These are phyloP conservation scores for Lepidium didymum DNA, from an alignment of 345 rosid species.

Conservation along the genomic window DNA sequence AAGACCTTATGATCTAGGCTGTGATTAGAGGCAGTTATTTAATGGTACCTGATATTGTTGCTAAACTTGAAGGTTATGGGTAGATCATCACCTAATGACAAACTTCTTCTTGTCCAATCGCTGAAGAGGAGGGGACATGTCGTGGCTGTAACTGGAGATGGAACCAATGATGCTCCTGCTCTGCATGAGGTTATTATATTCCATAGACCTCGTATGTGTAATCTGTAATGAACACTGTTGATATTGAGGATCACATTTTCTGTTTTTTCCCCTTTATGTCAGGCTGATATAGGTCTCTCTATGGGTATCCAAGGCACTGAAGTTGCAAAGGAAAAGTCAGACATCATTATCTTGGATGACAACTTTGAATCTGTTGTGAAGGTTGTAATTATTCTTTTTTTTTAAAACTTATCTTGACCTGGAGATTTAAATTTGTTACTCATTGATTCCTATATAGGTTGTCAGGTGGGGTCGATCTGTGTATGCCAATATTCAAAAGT, in stretches of 20 bases:
- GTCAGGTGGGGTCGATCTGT: slow-evolving; percentile 99
- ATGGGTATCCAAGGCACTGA: slow-evolving; percentile 99
- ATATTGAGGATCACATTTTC: neutral
- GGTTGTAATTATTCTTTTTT: slow-evolving; percentile 28
- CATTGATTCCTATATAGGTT: slow-evolving; percentile 45
- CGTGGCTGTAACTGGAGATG: slow-evolving; percentile 94
- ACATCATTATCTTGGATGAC: slow-evolving; percentile 91
- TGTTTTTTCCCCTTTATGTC: slow-evolving; percentile 16
- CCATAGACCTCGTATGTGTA: neutral
- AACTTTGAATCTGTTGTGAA: slow-evolving; percentile 92
- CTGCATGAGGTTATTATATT: slow-evolving; percentile 60
- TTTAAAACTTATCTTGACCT: neutral
- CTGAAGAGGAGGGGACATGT: slow-evolving; percentile 63
- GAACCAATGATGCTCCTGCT: slow-evolving; percentile 94
- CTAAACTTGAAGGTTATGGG: slow-evolving; percentile 69
- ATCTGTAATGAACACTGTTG: neutral
- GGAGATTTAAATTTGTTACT: neutral
- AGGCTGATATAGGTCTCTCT: slow-evolving; percentile 98
- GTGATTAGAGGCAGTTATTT: neutral
- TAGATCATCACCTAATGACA: slow-evolving; percentile 87
- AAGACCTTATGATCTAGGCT: slow-evolving; percentile 16
- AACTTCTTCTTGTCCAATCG: slow-evolving; percentile 84
- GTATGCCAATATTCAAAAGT: slow-evolving; percentile 96
- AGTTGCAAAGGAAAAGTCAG: slow-evolving; percentile 98
- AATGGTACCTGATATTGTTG: slow-evolving; percentile 1